Evolutionary conservation across 2,329 filamentous ascomycete genomes (phyloP).

Genomic region (Verticillium zaregamsianum): DNA sequence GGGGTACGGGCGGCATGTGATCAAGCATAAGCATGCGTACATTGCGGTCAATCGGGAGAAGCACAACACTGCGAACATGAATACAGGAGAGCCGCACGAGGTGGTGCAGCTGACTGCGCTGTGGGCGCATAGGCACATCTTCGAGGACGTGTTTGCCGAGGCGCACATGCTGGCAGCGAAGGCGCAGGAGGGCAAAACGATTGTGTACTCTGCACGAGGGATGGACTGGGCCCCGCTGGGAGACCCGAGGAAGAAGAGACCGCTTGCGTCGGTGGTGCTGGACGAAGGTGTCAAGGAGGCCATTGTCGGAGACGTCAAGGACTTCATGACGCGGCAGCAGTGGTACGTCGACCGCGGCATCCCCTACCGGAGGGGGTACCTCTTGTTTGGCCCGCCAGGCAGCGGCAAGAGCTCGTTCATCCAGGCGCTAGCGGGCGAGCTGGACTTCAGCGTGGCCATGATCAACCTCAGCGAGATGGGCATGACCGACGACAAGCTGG

Average conservation of each 20-base stretch:
- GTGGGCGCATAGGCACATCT: conserved; percentile 83
- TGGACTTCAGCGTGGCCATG: conserved; percentile 91
- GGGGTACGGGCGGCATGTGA: conserved; percentile 82
- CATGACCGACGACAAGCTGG: conserved; percentile 83
- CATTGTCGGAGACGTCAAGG: conserved; percentile 74
- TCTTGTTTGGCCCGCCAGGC: conserved; percentile 84
- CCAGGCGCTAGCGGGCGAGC: conserved; percentile 85
- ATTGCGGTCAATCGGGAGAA: conserved; percentile 85
- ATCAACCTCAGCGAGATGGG: conserved; percentile 87
- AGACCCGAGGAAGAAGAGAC: conserved; percentile 78
- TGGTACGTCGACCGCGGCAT: conserved; percentile 97
- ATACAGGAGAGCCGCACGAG: conserved; percentile 87
- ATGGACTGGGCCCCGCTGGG: conserved; percentile 85
- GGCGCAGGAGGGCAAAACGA: conserved; percentile 85
- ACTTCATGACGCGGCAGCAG: conserved; percentile 72
- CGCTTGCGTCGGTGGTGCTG: conserved; percentile 81
- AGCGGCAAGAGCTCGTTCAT: conserved; percentile 97
- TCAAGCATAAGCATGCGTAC: conserved; percentile 83
- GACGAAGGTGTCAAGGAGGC: conserved; percentile 79
- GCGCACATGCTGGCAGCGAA: conserved; percentile 76
- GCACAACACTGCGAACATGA: conserved; percentile 74
- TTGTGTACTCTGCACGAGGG: conserved; percentile 82
- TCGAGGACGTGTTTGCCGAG: conserved; percentile 84
- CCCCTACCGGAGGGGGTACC: conserved; percentile 83
- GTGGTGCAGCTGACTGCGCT: conserved; percentile 89